phyloP scores from a whole-genome alignment of 176 grass and related monocot genomes.

The Oryza glaberrima region DNA sequence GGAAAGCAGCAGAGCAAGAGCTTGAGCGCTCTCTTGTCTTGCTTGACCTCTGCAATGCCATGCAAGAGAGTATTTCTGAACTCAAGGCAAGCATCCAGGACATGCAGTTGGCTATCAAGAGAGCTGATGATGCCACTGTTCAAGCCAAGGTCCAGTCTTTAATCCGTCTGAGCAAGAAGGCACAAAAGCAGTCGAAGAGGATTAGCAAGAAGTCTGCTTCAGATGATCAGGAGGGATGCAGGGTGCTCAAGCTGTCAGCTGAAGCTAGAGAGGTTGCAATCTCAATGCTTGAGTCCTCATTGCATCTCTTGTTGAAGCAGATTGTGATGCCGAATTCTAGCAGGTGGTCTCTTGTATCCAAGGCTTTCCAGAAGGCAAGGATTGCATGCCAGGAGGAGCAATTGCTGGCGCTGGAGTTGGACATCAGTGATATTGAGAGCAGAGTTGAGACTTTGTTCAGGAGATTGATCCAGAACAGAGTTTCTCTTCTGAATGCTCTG shows the following conservation, averaged over 20 bases:
- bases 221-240: no score
- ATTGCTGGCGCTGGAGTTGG: slow-evolving; percentile 21
- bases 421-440: slow-evolving; percentile 21
- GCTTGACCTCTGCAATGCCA: slow-evolving; percentile 29
- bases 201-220: no score
- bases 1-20: slow-evolving; percentile 35
- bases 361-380: slow-evolving; percentile 5
- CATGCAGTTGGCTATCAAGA: neutral
- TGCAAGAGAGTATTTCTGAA: slow-evolving; percentile 3
- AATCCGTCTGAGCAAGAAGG: no score
- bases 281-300: slow-evolving; percentile 9
- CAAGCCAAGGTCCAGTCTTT: slow-evolving; percentile 6
- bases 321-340: neutral
- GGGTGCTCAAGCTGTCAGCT: no score
- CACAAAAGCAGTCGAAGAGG: no score
- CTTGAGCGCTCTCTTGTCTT: slow-evolving; percentile 34
- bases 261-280: slow-evolving; percentile 5
- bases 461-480: slow-evolving; percentile 35
- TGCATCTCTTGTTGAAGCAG: slow-evolving; percentile 6
- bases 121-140: neutral
- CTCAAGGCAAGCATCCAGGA: slow-evolving; percentile 24
- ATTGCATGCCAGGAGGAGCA: slow-evolving; percentile 10
- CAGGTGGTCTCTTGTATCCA: slow-evolving; percentile 35
- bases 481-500: slow-evolving; percentile 39
- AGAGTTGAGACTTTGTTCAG: slow-evolving; percentile 17